phyloP scores from a whole-genome alignment of 2,329 filamentous ascomycete species.

The Trichoderma simmonsii region DNA sequence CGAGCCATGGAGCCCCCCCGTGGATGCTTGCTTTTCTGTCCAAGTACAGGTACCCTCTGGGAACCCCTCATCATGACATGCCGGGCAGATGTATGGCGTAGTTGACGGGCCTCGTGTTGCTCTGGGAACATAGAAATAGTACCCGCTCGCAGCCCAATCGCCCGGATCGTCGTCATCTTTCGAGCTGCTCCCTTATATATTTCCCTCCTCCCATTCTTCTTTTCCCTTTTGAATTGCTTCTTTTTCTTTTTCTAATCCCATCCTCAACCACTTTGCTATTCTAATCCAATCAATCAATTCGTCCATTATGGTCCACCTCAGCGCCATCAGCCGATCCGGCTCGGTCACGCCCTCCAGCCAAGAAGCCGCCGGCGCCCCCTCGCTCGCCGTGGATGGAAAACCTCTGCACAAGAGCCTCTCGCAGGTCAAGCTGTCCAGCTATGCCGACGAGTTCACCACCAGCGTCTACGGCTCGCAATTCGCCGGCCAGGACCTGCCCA shows the following conservation, averaged over 20 bases:
- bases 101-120: not conserved
- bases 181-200: not conserved
- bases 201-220: not conserved
- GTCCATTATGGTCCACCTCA: conserved; percentile 50
- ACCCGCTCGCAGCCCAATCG: not conserved
- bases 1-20: not conserved
- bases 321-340: conserved; percentile 38
- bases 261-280: not conserved
- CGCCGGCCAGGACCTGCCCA: conserved; percentile 75
- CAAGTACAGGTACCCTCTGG: not conserved
- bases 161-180: not conserved
- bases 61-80: not conserved
- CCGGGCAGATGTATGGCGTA: not conserved
- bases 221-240: not conserved
- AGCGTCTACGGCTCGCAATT: conserved; percentile 88
- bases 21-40: not conserved
- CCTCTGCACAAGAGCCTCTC: conserved; percentile 23
- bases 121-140: not conserved
- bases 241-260: not conserved
- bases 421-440: conserved; percentile 48
- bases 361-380: conserved; percentile 5
- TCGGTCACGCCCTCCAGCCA: conserved; percentile 19
- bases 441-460: conserved; percentile 62
- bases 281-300: conserved; percentile 20
- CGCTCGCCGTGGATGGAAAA: conserved; percentile 23